Evolutionary conservation across 176 grass and related monocot genomes (phyloP).

Genomic region (Hsuehochloa calcarea): DNA sequence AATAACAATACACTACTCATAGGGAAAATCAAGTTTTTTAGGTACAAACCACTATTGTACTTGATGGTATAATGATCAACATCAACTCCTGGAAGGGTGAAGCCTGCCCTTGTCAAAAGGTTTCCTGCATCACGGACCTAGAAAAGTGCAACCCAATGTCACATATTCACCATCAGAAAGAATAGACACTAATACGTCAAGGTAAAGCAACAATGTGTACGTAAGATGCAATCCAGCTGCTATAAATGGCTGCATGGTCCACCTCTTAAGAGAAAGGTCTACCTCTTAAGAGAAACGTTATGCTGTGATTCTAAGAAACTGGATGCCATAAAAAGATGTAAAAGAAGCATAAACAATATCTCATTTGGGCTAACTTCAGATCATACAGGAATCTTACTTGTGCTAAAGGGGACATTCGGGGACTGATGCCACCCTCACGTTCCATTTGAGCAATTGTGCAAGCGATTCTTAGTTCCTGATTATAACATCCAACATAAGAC

Average conservation of each 20-base stretch:
- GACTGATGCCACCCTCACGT: slow-evolving; percentile 88
- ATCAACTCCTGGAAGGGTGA: slow-evolving; percentile 88
- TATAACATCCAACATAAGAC: slow-evolving; percentile 22
- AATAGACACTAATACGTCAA: background rate
- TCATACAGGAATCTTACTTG: slow-evolving; percentile 56
- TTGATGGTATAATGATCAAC: slow-evolving; percentile 85
- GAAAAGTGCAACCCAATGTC: slow-evolving; percentile 26
- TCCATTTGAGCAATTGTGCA: slow-evolving; percentile 98
- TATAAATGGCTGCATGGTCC: background rate
- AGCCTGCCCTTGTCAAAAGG: slow-evolving; percentile 86
- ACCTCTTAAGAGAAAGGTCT: background rate
- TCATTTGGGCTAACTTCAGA: background rate
- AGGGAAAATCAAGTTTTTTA: slow-evolving; percentile 1
- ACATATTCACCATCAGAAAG: background rate
- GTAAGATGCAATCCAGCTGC: background rate
- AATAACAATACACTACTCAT: background rate
- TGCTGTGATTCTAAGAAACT: background rate
- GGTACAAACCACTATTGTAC: slow-evolving; percentile 76
- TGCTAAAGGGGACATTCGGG: slow-evolving; percentile 86
- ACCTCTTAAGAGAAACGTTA: background rate
- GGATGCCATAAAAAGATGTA: background rate
- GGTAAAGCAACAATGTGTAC: background rate
- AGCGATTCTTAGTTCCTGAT: slow-evolving; percentile 92
- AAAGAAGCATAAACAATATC: background rate
- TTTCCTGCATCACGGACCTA: slow-evolving; percentile 96